Evolutionary conservation across 768 basidiomycete genomes (phyloP), one percentile per base, ranked within the genome.

Genomic region (Tricholoma furcatifolium): DNA sequence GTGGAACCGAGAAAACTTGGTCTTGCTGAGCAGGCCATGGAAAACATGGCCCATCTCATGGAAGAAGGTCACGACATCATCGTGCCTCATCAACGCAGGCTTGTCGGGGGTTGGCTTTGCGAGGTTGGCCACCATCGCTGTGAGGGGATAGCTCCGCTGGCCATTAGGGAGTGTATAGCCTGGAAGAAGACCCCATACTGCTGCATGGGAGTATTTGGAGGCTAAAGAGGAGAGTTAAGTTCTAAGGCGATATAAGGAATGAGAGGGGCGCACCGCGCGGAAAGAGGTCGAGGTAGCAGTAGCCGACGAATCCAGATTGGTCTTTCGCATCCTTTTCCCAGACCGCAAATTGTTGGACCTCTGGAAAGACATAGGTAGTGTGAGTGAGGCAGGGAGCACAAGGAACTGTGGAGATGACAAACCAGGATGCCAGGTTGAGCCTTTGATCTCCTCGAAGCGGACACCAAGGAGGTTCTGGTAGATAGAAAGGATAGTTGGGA

Each of bases 51-150:
- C 90, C 87, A 91, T 89, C 69, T 93, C 92, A 60, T 94, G 92
- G 81, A 93, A 92, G 72, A 93, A 91, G 0, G 91, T 94, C 10
- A 91, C 90, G 1, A 91, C 91, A 52, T 92, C 89, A 60, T 87
- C 84, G 55, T 93, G 90, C n/a, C 81, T 74, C 90, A 95, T 89
- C 32, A 93, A 72, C 17, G 90, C 91, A 2, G 91, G 91, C 54
- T 85, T 84, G 6, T 85, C 83, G 1, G 85, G 81, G 1, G 90
- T 91, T 3, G 89, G 78, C 64, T 94, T 95, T 4, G 92, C 89
- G 9, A 95, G 79, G 66, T 93, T 94, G 35, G 93, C 92, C 6
- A 94, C 93, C 92, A 94, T 94, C 3, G 87, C 87, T 1, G 85
- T 69, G 45, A 91, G 67, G 2, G 91, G 91, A 65, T 91, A 92